Evolutionary conservation across 1,284 basidiomycete genomes (phyloP).

Genomic region (Trichosporon inkin): DNA sequence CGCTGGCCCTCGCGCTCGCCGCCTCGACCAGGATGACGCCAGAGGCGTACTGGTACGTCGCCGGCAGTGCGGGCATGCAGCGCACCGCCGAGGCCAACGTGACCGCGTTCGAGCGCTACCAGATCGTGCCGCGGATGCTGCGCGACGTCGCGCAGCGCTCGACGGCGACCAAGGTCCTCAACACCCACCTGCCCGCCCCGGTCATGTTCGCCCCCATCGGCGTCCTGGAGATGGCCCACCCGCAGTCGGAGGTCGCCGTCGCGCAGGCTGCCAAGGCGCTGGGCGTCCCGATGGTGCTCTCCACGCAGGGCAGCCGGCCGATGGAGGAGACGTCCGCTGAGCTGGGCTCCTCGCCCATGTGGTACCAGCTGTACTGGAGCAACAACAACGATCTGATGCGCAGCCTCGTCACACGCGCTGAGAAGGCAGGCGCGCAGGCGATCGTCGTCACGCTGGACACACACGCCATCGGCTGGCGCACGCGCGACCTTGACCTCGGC

Average conservation of each 20-base stretch:
- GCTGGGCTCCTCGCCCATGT: constrained; percentile 61
- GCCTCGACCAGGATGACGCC: constrained; percentile 12
- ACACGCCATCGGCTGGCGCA: constrained; percentile 60
- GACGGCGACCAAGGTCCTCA: constrained; percentile 62
- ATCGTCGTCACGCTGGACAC: constrained; percentile 59
- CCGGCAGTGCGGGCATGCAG: constrained; percentile 21
- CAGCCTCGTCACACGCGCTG: constrained; percentile 54
- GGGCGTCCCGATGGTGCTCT: constrained; percentile 66
- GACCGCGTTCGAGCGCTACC: constrained; percentile 19
- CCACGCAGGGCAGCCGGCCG: constrained; percentile 63
- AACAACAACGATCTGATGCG: constrained; percentile 50
- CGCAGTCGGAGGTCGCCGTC: constrained; percentile 60
- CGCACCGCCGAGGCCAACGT: constrained; percentile 18
- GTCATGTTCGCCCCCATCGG: constrained; percentile 70
- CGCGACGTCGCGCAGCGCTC: constrained; percentile 62
- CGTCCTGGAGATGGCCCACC: constrained; percentile 65
- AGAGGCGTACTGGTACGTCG: constrained; percentile 21
- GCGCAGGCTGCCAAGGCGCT: constrained; percentile 63
- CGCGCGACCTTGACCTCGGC: constrained; percentile 16
- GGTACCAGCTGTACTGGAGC: constrained; percentile 75
- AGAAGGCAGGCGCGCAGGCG: constrained; percentile 53
- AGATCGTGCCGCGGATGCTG: constrained; percentile 67
- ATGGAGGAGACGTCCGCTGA: constrained; percentile 69
- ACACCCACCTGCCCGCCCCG: constrained; percentile 61
- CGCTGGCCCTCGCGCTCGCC: constrained; percentile 9